Evolutionary conservation across 2,329 filamentous ascomycete species (phyloP), one percentile per base, ranked within the genome.

Genomic region (Ophiosphaerella herpotricha): DNA sequence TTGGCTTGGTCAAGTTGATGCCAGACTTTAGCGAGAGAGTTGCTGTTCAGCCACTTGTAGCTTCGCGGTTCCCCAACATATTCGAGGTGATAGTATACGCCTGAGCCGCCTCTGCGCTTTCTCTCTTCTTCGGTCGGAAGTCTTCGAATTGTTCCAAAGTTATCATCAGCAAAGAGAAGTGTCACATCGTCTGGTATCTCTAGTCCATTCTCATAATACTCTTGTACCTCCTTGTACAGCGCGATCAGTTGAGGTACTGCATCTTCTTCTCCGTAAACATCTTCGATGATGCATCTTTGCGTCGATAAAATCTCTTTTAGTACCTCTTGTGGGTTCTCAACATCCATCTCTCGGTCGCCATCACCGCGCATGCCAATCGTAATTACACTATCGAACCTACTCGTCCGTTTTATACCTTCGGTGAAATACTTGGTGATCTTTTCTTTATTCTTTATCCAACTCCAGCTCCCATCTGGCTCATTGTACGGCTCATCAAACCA

Each of bases 1-100:
- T 48, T 31, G 5, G 44, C 46, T 39, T 47, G 39, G 13, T 35
- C 21, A 3, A 57, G 39, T n/a, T 57, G 43, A 18, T 42, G 38
- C 35, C 31, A 46, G 3, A 34, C 37, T 29, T 46, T 57, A n/a
- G 35, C 44, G 11, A 48, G 29, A 12, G 43, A 48, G 32, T 51
- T 54, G 14, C 34, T 50, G 35, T 57, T 57, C n/a, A 48, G 29
- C 54, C 54, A 57, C 46, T 57, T 57, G 44, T 57, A 57, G 26
- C 44, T 54, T 16, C 48, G 37, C 5, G 54, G 54, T 8, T 33
- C 38, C 13, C 54, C 54, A 23, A 57, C 54, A 14, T 57, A 57
- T 33, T 57, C 54, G 9, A 57, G 45, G 21, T 57, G 54, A 43
- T 54, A 57, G 26, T 54, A 57, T 14, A 56, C 42, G 1, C 54